These are phyloP conservation scores for Serendipita sp. DNA, from an alignment of 768 basidiomycete genomes.

Conservation along the genomic window DNA sequence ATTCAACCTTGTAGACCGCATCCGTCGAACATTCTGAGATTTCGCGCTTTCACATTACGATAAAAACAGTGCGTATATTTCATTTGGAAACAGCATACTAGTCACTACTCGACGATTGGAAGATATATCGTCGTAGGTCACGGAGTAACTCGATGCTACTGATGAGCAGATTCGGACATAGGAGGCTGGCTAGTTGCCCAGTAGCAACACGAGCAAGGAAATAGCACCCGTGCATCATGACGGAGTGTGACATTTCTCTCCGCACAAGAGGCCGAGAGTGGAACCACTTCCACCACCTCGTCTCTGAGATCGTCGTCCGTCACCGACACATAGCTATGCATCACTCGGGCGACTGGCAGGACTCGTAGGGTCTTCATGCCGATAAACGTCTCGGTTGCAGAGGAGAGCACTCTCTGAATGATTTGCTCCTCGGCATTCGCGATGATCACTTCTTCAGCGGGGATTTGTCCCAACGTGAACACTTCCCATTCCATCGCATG, in stretches of 20 bases:
- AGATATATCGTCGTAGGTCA: too few species aligned
- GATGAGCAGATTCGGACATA: too few species aligned
- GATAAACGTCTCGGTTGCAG: not conserved
- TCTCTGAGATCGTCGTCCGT: not conserved
- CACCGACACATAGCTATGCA: not conserved
- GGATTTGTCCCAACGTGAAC: not conserved
- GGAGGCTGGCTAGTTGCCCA: too few species aligned
- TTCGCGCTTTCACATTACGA: too few species aligned
- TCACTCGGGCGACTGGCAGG: not conserved
- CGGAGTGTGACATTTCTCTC: not conserved
- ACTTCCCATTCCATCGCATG: constrained; percentile 1
- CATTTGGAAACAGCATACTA: too few species aligned
- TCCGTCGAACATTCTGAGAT: too few species aligned
- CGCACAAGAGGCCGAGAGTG: not conserved
- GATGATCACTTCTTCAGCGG: not conserved
- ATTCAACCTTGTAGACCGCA: too few species aligned
- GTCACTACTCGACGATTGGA: too few species aligned
- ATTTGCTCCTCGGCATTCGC: not conserved
- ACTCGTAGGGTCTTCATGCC: not conserved
- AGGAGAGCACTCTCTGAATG: not conserved
- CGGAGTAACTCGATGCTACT: too few species aligned
- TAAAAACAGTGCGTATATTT: too few species aligned
- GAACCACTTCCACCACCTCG: not conserved
- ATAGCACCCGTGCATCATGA: not conserved
- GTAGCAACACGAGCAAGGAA: not conserved